Conservation (phyloP, 192 early-diverging fungal species). For the Backusella psychrophila region DNA sequence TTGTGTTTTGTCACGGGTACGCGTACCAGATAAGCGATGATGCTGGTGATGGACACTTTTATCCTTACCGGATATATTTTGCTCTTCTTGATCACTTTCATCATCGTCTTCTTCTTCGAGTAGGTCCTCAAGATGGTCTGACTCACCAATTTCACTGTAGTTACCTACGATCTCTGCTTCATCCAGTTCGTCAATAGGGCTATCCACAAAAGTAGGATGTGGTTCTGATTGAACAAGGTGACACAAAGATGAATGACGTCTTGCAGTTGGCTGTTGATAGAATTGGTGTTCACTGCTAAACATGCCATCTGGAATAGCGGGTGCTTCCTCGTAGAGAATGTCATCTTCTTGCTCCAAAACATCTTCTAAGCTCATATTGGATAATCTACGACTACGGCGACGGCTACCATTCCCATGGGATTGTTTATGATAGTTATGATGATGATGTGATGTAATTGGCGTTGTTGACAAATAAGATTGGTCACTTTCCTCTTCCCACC, state of each 20-base stretch:
- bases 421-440: background rate
- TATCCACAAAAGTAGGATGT: constrained; percentile 13
- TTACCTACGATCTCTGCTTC: background rate
- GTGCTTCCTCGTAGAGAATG: background rate
- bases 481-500: constrained; percentile 18
- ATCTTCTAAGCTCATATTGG: constrained; percentile 11
- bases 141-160: background rate
- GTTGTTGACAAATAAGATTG: background rate
- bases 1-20: background rate
- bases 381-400: background rate
- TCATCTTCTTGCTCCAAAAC: constrained; percentile 3
- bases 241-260: background rate
- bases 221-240: constrained; percentile 10
- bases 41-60: background rate
- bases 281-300: constrained; percentile 8
- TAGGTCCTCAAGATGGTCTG: background rate
- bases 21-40: background rate
- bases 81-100: background rate
- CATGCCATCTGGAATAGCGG: constrained; percentile 7
- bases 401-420: background rate
- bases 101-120: constrained; percentile 4
- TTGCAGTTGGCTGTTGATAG: background rate
- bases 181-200: background rate
- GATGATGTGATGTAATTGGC: background rate
- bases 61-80: background rate